A percentile compares a stretch with the other conserved stretches of the same genome.
phyloP scores from a whole-genome alignment of 2,329 filamentous ascomycete genomes.

The Xylariales sp. region DNA sequence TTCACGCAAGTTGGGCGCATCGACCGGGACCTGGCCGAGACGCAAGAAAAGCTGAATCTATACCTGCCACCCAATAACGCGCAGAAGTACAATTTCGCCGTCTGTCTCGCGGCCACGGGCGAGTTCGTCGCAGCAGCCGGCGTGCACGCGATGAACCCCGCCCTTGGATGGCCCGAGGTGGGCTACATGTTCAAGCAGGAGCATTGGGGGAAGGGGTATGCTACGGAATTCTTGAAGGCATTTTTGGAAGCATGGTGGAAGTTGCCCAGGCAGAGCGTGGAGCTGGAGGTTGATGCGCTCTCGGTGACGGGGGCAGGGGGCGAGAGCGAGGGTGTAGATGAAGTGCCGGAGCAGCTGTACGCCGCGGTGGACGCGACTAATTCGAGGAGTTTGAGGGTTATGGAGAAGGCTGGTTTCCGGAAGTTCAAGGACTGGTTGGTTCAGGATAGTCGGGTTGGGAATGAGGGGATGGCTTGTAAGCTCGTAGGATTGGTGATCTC shows the following conservation, averaged over 20 bases:
- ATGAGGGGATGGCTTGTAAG: constrained; percentile 4
- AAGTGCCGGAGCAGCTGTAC: constrained; percentile 36
- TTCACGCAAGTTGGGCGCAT: constrained; percentile 42
- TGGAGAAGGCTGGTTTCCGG: constrained; percentile 53
- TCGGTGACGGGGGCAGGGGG: constrained; percentile 25
- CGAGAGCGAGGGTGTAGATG: constrained; percentile 17
- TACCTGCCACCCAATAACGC: constrained; percentile 46
- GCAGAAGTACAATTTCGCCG: constrained; percentile 51
- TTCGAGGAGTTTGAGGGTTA: constrained; percentile 47
- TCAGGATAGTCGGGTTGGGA: constrained; percentile 15
- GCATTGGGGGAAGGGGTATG: constrained; percentile 52
- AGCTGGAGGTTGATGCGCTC: constrained; percentile 36
- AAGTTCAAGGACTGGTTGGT: constrained; percentile 37
- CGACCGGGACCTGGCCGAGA: constrained; percentile 41
- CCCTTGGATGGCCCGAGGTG: constrained; percentile 51
- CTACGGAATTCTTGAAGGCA: constrained; percentile 49
- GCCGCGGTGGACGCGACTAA: constrained; percentile 48
- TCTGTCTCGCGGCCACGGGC: constrained; percentile 42
- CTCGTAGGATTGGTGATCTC: not conserved
- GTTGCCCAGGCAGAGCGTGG: constrained; percentile 41
- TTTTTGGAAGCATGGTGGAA: constrained; percentile 43
- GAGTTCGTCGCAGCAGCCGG: constrained; percentile 49
- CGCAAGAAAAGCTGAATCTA: constrained; percentile 32
- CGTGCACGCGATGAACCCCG: constrained; percentile 26
- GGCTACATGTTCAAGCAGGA: constrained; percentile 53